Percentiles rank a stretch among this genome's conserved stretches.
These are phyloP conservation scores for Acacia melanoxylon DNA, from an alignment of 306 rosid species.

Conservation along the genomic window DNA sequence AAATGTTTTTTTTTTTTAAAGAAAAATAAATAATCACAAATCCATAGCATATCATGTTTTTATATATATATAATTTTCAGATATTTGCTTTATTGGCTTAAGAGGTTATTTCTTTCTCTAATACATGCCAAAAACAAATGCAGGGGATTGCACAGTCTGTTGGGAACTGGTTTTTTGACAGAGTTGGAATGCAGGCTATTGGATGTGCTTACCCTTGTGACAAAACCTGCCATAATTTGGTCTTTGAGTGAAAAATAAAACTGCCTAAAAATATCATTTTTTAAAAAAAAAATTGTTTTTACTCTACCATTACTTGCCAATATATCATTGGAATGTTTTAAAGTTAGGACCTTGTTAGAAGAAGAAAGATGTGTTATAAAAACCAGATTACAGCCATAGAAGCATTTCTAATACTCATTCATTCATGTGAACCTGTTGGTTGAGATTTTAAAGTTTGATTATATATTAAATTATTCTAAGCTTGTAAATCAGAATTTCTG, in stretches of 20 bases:
- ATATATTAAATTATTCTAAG: conserved; percentile 27
- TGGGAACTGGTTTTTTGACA: conserved; percentile 52
- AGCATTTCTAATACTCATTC: conserved; percentile 27
- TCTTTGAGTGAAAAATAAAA: conserved; percentile 27
- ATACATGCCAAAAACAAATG: conserved; percentile 32
- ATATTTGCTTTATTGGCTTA: not conserved
- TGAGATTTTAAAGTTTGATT: conserved; percentile 24
- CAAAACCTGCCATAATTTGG: conserved; percentile 38
- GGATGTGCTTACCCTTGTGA: conserved; percentile 63
- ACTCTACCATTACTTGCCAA: not conserved
- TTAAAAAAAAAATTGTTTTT: conserved; percentile 12
- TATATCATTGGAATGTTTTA: conserved; percentile 3
- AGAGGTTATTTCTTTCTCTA: conserved; percentile 21
- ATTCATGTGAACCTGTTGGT: conserved; percentile 28
- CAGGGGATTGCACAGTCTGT: conserved; percentile 59
- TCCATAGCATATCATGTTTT: not conserved
- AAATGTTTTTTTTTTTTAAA: too few relatives aligned
- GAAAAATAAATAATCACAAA: not conserved
- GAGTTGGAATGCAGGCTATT: conserved; percentile 41
- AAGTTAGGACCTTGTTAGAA: conserved; percentile 6
- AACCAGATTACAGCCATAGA: conserved; percentile 24
- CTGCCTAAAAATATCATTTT: conserved; percentile 29
- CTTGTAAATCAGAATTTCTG: conserved; percentile 17
- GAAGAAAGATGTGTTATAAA: conserved; percentile 12
- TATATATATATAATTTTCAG: not conserved